Evolutionary conservation across 2,329 filamentous ascomycete genomes (phyloP), one percentile per base, ranked within the genome.

Genomic region (Davidsoniella eucalypti): DNA sequence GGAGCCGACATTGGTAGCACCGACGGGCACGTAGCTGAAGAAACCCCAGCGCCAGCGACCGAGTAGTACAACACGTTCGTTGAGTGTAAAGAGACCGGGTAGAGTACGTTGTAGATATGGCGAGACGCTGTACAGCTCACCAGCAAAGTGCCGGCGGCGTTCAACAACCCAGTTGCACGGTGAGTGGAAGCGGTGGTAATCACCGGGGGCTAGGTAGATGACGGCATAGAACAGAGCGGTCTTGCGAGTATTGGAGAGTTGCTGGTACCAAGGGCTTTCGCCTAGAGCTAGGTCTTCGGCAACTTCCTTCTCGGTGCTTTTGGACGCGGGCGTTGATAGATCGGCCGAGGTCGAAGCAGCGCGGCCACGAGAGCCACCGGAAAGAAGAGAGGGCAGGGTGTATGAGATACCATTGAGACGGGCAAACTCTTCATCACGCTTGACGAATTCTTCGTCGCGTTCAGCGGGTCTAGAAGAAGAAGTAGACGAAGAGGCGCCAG

Each of bases 131-230:
- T 85, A 98, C 7, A 98, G 73, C 65, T 98, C 93, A 52, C 92
- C 92, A 0, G 92, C 88, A 62, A 98, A 98, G 68, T 98, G 92
- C n/a, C 92, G 84, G 41, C 93, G 80, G 56, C 81, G 81, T 65
- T 95, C 85, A 33, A 92, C 92, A 14, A 98, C 87, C 92, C 92
- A 98, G 58, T 86, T 84, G 2, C 87, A 82, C 0, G 92, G 92
- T 1, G 86, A 94, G 69, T 98, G 93, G 70, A 96, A 98, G 56
- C 90, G 85, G 68, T 98, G 92, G 68, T 98, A 98, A 68, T 98
- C 93, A 46, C 92, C 92, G 0, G 92, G 92, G 0, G 93, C 92
- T 41, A 54, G 78, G 67, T 98, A 98, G 60, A 98, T 80, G 55
- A 98, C 93, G 54, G 74, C 84, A 65, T 96, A 98, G 70, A 94